These are phyloP conservation scores for Setomelanomma holmii DNA, from an alignment of 2,329 filamentous ascomycete genomes.

Conservation along the genomic window DNA sequence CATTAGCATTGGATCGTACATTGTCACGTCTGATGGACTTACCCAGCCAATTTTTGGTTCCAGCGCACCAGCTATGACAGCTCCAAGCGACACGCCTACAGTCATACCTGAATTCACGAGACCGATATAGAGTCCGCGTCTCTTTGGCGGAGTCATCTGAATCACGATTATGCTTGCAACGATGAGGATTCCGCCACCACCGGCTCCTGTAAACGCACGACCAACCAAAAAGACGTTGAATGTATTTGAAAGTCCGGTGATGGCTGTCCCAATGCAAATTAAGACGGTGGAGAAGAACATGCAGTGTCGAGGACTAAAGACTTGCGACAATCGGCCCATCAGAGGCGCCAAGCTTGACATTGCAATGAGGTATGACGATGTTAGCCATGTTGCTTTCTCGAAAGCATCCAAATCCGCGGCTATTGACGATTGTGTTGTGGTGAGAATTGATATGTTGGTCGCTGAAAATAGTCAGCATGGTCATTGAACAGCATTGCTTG, in stretches of 20 bases:
- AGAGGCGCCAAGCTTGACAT: conserved; percentile 69
- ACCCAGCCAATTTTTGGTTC: conserved; percentile 68
- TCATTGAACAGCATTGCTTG: no score
- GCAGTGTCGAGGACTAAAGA: conserved; percentile 74
- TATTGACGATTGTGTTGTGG: conserved; percentile 79
- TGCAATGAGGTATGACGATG: conserved; percentile 71
- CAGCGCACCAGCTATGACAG: conserved; percentile 72
- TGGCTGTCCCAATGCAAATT: conserved; percentile 67
- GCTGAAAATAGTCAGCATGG: no score
- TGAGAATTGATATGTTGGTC: conserved; percentile 80
- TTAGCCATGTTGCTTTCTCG: conserved; percentile 79
- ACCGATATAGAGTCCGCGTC: conserved; percentile 76
- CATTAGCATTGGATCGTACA: neutral
- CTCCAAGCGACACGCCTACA: conserved; percentile 73
- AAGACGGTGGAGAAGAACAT: conserved; percentile 67
- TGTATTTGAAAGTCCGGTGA: conserved; percentile 67
- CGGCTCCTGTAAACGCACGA: conserved; percentile 71
- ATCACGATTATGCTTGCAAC: conserved; percentile 77
- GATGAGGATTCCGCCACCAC: conserved; percentile 75
- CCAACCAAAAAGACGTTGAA: conserved; percentile 73
- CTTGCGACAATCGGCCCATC: conserved; percentile 73
- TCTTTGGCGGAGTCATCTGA: conserved; percentile 72
- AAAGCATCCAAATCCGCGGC: conserved; percentile 78
- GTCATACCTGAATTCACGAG: conserved; percentile 77
- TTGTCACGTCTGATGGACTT: neutral